Conservation (phyloP, 306 rosid genomes). For the Amphicarpaea edgeworthii region DNA sequence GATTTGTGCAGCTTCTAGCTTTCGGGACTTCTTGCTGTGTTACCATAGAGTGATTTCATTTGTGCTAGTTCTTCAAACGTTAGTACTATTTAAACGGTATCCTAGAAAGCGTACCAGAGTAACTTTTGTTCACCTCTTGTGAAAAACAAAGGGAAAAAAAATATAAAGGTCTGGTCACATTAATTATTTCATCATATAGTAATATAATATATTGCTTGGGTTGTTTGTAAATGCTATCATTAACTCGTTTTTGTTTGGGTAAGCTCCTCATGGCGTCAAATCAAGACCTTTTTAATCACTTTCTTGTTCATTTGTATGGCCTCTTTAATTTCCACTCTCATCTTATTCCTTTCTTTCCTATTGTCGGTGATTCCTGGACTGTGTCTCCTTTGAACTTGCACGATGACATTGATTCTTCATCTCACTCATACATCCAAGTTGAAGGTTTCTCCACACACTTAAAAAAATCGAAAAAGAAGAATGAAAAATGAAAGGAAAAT, state of each 20-base stretch:
- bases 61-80: background rate
- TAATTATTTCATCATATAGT: background rate
- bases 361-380: background rate
- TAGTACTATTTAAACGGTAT: background rate
- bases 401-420: background rate
- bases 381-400: slow-evolving; percentile 2
- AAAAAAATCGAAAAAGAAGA: background rate
- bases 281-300: background rate
- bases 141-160: background rate
- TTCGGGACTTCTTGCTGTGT: background rate
- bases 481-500: background rate
- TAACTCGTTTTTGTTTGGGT: background rate
- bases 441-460: background rate
- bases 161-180: background rate
- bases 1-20: slow-evolving; percentile 2
- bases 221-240: slow-evolving; percentile 14
- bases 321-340: background rate
- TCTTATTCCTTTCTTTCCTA: background rate
- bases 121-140: background rate
- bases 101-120: background rate
- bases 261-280: background rate
- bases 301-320: slow-evolving; percentile 5
- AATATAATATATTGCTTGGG: background rate
- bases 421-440: background rate
- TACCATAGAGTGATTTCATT: background rate